Evolutionary conservation across 441 rosid species (phyloP).

Genomic region (Adansonia madagascariensis): DNA sequence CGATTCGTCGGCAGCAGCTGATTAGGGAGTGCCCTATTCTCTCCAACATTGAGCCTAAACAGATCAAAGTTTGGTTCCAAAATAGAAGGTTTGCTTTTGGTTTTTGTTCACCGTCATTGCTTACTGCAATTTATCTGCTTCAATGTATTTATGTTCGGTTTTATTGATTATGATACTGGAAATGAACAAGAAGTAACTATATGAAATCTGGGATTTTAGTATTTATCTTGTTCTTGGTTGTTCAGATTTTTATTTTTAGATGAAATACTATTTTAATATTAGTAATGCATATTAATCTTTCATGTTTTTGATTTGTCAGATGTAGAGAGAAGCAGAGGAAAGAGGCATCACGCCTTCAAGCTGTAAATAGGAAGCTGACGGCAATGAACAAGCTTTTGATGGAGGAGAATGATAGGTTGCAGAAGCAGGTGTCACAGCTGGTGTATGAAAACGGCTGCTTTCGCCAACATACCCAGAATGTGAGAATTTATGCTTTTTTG

Average conservation of each 20-base stretch:
- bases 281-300: background rate
- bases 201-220: conserved; percentile 17
- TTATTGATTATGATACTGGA: background rate
- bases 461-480: conserved; percentile 87
- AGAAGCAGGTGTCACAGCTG: conserved; percentile 95
- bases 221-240: background rate
- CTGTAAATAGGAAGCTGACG: conserved; percentile 88
- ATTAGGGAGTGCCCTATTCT: conserved; percentile 98
- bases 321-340: conserved; percentile 99
- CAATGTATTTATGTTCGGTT: background rate
- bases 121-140: conserved; percentile 10
- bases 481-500: conserved; percentile 39
- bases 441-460: conserved; percentile 96
- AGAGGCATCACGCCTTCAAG: conserved; percentile 96
- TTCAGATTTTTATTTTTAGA: background rate
- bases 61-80: conserved; percentile 99
- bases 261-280: background rate
- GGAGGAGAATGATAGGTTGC: conserved; percentile 99
- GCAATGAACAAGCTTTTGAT: conserved; percentile 98
- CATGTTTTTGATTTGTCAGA: conserved; percentile 48
- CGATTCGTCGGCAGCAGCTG: conserved; percentile 94
- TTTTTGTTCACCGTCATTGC: background rate
- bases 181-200: background rate
- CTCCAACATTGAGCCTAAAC: conserved; percentile 95
- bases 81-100: conserved; percentile 71